Evolutionary conservation across 1,139 yeast species (phyloP), one percentile per base, ranked within the genome.

Genomic region (Yamadazyma atlantica): DNA sequence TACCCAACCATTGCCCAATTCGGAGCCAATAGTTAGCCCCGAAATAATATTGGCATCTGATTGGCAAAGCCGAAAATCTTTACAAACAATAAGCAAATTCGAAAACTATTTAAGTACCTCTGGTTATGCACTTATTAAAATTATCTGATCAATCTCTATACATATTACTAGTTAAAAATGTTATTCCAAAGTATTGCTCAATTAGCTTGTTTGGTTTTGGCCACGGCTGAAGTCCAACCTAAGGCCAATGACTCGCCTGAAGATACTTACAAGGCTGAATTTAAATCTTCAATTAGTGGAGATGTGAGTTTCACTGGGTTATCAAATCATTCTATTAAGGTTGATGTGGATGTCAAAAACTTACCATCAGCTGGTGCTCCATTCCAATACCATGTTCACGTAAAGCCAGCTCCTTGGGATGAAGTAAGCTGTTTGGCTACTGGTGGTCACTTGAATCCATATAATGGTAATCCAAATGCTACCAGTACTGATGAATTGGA

Each of bases 331-430:
- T 49, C 63, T 7, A 66, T 69, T 18, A 41, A 46, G 32, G 64
- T 69, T 16, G 41, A 43, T 14, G 68, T 69, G 26, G 59, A 66
- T 36, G 43, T 69, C 24, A 33, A 46, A 5, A 62, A 58, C 21
- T 63, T 69, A 48, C 75, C 75, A 13, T 26, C 49, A 4, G 28
- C 47, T 4, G 70, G 70, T 22, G 73, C 73, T 23, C 72, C 73
- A 31, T 69, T 68, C 58, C 51, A 60, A 37, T 69, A 69, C 58
- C 75, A 69, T 46, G 57, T 70, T 34, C 75, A 70, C 49, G 57
- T 57, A 39, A 42, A 42, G 12, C 64, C 68, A 12, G 73, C 69
- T 27, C 74, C 73, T 7, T 34, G 59, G 7, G 53, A 62, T 40
- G 74, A 73, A 16, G 22, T 19, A 19, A 60, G 62, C 51, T 70